Base-by-base conservation (phyloP, 192 early-diverging fungal species). In the Lobosporangium transversale region DNA sequence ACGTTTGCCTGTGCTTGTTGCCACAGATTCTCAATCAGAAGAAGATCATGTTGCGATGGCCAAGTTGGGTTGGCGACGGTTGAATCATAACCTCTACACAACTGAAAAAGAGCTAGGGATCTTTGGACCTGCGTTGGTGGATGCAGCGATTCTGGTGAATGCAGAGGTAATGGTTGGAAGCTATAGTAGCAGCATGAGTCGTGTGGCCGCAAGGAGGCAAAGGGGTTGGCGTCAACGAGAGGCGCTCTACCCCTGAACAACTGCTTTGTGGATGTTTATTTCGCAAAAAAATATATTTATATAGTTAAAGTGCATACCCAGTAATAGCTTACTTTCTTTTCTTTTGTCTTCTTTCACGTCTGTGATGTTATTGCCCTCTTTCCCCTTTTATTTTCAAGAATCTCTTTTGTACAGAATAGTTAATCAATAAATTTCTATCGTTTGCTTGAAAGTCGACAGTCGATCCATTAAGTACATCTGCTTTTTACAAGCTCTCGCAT, bases 41-140 rank as follows among this genome's bases (percentile, higher is more conserved):
- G 40, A 56, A 21, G 73, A 76, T 33, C 60, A 58, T 32, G 35
- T 29, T 11, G 67, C 58, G 30, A 76, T 76, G 24, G 64, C 73
- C 3, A 53, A 53, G 23, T 23, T 76, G 24, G 73, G 64, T 17
- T 76, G 73, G 73, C 43, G 47, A 24, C 31, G 59, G 26, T 26
- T 76, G 18, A 76, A 62, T 26, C 64, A 67, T n/a, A 65, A 61
- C 0, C n/a, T 58, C 33, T 76, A 76, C 17, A 76, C 65, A 20
- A 76, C 64, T 4, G 73, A 76, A 44, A 9, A 62, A 17, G 73
- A 67, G 27, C 11, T 76, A 12, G 73, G 73, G 12, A 67, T 67
- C 47, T 67, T 76, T 67, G 73, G 64, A 2, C 64, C 73, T 0
- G 73, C 58, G 11, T 45, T 76, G 50, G 64, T 76, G 27, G 73